Percentiles rank a stretch among this genome's conserved stretches.
Evolutionary conservation across 345 rosid species (phyloP).

Genomic region (Salix udensis): DNA sequence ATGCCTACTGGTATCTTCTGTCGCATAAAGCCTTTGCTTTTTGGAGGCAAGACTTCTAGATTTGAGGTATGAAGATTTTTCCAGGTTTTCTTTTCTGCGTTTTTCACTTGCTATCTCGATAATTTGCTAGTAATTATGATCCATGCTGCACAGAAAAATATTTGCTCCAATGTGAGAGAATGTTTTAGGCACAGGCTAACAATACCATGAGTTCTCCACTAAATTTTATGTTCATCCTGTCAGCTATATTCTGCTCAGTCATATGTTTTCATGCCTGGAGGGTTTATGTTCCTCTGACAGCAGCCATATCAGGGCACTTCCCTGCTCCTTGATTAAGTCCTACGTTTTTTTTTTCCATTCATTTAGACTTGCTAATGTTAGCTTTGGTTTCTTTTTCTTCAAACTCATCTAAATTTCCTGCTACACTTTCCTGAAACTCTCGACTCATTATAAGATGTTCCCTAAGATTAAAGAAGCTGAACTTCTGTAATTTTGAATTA

Average conservation of each 20-base stretch:
- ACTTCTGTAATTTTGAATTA: no score
- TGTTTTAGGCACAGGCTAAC: background rate
- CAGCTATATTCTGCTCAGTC: background rate
- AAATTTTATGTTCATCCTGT: background rate
- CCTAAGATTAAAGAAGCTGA: no score
- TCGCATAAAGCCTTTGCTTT: constrained; percentile 40
- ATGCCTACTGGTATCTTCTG: constrained; percentile 41
- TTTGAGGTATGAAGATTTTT: constrained; percentile 33
- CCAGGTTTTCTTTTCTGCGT: background rate
- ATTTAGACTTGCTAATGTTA: background rate
- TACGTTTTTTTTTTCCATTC: no score
- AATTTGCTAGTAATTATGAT: background rate
- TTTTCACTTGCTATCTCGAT: background rate
- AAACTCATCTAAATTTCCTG: background rate
- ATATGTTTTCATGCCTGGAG: background rate
- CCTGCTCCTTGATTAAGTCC: background rate
- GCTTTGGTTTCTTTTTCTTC: background rate
- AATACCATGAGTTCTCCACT: background rate
- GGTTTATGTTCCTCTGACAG: background rate
- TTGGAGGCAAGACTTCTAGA: constrained; percentile 38
- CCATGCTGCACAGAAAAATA: background rate
- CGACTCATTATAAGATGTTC: background rate
- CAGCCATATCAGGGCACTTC: background rate
- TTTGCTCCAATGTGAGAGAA: background rate
- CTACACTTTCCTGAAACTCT: background rate